Evolutionary conservation across 345 rosid genomes (phyloP).

Genomic region (Carallia pectinifolia): DNA sequence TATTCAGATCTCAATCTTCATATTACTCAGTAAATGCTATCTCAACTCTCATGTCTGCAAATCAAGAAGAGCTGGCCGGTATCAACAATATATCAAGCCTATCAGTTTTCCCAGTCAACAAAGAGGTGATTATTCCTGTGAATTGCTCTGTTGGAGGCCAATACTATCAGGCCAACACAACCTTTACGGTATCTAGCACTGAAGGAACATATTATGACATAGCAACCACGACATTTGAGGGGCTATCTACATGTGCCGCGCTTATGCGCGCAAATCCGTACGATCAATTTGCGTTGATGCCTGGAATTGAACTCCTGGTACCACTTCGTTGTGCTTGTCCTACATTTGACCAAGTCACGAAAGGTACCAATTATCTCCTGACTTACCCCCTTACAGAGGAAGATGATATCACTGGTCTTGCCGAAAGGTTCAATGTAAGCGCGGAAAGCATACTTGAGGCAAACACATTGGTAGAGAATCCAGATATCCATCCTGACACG

Average conservation of each 20-base stretch:
- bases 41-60: slow-evolving; percentile 34
- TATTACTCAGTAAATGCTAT: slow-evolving; percentile 39
- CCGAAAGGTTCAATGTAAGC: slow-evolving; percentile 39
- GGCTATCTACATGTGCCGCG: slow-evolving; percentile 36
- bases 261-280: slow-evolving; percentile 26
- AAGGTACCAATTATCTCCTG: slow-evolving; percentile 41
- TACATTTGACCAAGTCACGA: slow-evolving; percentile 31
- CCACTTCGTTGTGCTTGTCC: slow-evolving; percentile 57
- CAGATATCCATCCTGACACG: slow-evolving; percentile 34
- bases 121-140: slow-evolving; percentile 47
- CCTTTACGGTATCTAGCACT: slow-evolving; percentile 3
- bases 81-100: slow-evolving; percentile 38
- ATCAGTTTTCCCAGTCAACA: slow-evolving; percentile 23
- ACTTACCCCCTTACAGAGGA: slow-evolving; percentile 34
- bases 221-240: slow-evolving; percentile 31
- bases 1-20: slow-evolving; percentile 39
- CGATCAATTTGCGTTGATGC: slow-evolving; percentile 12
- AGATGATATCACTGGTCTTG: slow-evolving; percentile 28
- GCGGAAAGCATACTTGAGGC: slow-evolving; percentile 28
- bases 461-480: slow-evolving; percentile 31
- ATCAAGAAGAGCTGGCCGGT: slow-evolving; percentile 24
- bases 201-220: slow-evolving; percentile 20
- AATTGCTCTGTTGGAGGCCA: slow-evolving; percentile 36
- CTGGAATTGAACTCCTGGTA: slow-evolving; percentile 23
- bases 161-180: slow-evolving; percentile 37